Evolutionary conservation across 495 filamentous ascomycete species (phyloP).

Genomic region (Annulohypoxylon nitens): DNA sequence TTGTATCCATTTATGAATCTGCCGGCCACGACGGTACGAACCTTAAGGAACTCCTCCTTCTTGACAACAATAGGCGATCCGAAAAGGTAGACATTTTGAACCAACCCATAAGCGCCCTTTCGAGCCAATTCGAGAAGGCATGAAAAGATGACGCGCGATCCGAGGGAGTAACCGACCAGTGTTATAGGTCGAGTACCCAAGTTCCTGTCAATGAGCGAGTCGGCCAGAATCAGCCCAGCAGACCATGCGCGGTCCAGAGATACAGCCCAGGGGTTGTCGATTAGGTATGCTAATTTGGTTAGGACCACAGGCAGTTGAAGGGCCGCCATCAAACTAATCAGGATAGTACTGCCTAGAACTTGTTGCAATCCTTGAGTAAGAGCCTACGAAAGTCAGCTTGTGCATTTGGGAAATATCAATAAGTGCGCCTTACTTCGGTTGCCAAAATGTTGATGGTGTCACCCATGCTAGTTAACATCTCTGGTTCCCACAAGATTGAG

Average conservation of each 20-base stretch:
- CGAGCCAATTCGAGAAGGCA: conserved; percentile 89
- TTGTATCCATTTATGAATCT: conserved; percentile 96
- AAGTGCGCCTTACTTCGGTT: conserved; percentile 78
- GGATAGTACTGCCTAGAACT: conserved; percentile 89
- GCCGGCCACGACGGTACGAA: conserved; percentile 84
- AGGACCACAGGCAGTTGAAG: conserved; percentile 93
- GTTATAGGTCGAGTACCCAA: conserved; percentile 92
- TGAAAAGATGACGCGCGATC: conserved; percentile 91
- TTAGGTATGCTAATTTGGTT: conserved; percentile 94
- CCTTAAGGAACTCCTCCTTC: conserved; percentile 88
- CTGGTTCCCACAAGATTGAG: conserved; percentile 97
- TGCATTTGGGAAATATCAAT: background rate
- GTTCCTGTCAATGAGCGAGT: conserved; percentile 92
- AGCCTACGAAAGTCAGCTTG: conserved; percentile 67
- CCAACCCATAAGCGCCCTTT: conserved; percentile 87
- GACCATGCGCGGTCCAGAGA: conserved; percentile 89
- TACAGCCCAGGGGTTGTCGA: conserved; percentile 98
- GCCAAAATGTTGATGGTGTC: conserved; percentile 98
- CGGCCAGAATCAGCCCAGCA: conserved; percentile 93
- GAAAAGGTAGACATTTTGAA: conserved; percentile 97
- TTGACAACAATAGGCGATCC: conserved; percentile 93
- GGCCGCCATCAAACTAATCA: conserved; percentile 90
- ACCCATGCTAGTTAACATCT: conserved; percentile 97
- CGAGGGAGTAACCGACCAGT: conserved; percentile 95
- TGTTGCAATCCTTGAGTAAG: conserved; percentile 96